These are phyloP conservation scores for Nadsonia starkeyi-henricii DNA, from an alignment of 1,139 yeast species.

Conservation along the genomic window DNA sequence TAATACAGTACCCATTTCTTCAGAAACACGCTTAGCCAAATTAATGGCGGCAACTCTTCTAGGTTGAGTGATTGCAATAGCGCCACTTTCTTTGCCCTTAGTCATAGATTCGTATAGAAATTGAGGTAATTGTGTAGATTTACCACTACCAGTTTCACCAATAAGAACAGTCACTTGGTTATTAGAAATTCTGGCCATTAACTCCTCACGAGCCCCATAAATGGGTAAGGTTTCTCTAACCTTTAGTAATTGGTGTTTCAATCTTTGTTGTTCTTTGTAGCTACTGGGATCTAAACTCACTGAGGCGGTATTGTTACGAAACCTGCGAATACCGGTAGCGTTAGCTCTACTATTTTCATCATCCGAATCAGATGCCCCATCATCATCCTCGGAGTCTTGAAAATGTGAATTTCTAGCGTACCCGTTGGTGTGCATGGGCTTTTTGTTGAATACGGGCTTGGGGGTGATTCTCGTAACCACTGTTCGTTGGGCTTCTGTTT, in stretches of 20 bases:
- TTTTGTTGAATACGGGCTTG: not conserved
- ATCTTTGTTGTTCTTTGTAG: slow-evolving; percentile 4
- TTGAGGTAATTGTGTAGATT: slow-evolving; percentile 90
- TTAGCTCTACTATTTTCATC: slow-evolving; percentile 15
- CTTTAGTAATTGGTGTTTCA: slow-evolving; percentile 7
- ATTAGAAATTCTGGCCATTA: slow-evolving; percentile 38
- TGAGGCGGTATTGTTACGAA: slow-evolving; percentile 3
- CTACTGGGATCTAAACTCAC: not conserved
- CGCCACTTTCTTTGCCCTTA: slow-evolving; percentile 27
- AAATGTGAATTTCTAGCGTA: slow-evolving; percentile 11
- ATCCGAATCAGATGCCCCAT: slow-evolving; percentile 18
- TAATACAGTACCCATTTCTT: slow-evolving; percentile 55
- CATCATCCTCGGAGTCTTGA: slow-evolving; percentile 25
- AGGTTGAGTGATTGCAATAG: slow-evolving; percentile 90
- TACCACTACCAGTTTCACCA: slow-evolving; percentile 97
- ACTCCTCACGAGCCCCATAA: slow-evolving; percentile 52
- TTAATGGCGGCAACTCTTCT: slow-evolving; percentile 96
- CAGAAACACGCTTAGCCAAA: slow-evolving; percentile 83
- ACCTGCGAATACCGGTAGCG: slow-evolving; percentile 10
- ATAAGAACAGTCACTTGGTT: slow-evolving; percentile 67
- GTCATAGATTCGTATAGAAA: slow-evolving; percentile 29
- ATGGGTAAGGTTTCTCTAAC: slow-evolving; percentile 56
- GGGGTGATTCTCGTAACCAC: not conserved
- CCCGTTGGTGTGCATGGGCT: not conserved
- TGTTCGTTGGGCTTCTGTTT: not conserved